Evolutionary conservation across 192 early-diverging fungal species (phyloP), one percentile per base, ranked within the genome.

Genomic region (Umbelopsis ramanniana): DNA sequence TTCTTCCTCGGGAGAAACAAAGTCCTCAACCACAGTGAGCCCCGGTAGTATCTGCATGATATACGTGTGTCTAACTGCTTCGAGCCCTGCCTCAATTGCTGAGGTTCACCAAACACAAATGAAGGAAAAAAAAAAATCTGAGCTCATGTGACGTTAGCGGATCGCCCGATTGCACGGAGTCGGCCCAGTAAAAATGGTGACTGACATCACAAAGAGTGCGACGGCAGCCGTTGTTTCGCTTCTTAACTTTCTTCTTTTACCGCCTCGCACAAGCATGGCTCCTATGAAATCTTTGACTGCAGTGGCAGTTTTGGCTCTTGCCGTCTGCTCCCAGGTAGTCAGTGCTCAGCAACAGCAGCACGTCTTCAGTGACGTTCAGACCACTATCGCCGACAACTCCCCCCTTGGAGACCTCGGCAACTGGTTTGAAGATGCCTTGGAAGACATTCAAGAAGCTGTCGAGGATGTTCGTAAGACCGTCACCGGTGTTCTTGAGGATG

Each of bases 1-100:
- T 60, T 86, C 89, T 75, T 91, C 88, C 7, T 76, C 38, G 60
- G 69, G 68, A 3, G 79, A 77, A 14, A 89, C 72, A 76, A 87
- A 88, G 9, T 89, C 76, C 4, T 74, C 52, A 19, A 87, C 67
- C 22, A 89, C 52, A 26, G 48, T 67, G 4, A 88, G 43, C 26
- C 88, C 88, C 26, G 68, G 69, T n/a, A 81, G 48, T 35, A 11
- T 19, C 17, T 29, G 19, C 57, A 63, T 43, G 3, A 12, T n/a
- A n/a, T n/a, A 40, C 35, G 3, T 8, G 55, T 19, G 23, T 7
- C 26, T 37, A 12, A 29, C 3, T 63, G 26, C 33, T 63, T 63
- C 57, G 33, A 5, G 33, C 54, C 10, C 0, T 37, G 2, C 15
- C 15, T 33, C 19, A 2, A 6, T 22, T 4, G 1, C 14, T 4